Evolutionary conservation across 2,329 filamentous ascomycete genomes (phyloP).

Genomic region (Exophiala mesophila): DNA sequence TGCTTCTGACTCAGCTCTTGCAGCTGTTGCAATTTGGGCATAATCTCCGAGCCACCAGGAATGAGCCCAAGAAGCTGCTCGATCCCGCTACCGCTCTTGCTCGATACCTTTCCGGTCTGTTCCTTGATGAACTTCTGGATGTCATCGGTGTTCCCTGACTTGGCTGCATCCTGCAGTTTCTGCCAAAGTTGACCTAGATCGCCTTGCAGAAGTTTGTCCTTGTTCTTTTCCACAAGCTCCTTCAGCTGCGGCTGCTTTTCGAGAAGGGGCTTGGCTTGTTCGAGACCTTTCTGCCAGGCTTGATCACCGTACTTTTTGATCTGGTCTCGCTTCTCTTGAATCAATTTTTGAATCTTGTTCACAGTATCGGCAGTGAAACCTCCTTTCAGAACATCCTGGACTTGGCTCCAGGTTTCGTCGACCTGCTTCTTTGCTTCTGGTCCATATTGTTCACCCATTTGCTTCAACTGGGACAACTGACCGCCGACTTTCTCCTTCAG

Average conservation of each 20-base stretch:
- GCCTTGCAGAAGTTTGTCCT: slow-evolving; percentile 61
- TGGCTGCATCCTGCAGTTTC: slow-evolving; percentile 56
- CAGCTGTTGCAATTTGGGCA: slow-evolving; percentile 62
- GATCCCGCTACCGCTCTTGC: slow-evolving; percentile 40
- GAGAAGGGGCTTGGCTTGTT: slow-evolving; percentile 66
- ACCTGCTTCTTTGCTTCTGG: slow-evolving; percentile 73
- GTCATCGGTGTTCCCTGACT: slow-evolving; percentile 56
- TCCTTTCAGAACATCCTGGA: slow-evolving; percentile 58
- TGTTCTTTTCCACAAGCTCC: slow-evolving; percentile 66
- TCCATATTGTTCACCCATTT: slow-evolving; percentile 64
- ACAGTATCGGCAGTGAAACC: slow-evolving; percentile 53
- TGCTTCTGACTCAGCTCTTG: slow-evolving; percentile 63
- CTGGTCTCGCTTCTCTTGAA: slow-evolving; percentile 66
- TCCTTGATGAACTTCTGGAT: slow-evolving; percentile 59
- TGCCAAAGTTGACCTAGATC: slow-evolving; percentile 61
- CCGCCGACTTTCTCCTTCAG: slow-evolving; percentile 68
- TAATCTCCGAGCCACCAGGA: slow-evolving; percentile 59
- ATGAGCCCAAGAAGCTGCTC: slow-evolving; percentile 63
- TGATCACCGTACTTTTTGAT: slow-evolving; percentile 65
- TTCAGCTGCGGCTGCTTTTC: slow-evolving; percentile 75
- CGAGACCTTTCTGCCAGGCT: slow-evolving; percentile 65
- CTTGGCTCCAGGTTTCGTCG: slow-evolving; percentile 64
- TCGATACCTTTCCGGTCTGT: slow-evolving; percentile 50
- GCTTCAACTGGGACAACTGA: slow-evolving; percentile 63
- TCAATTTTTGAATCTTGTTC: slow-evolving; percentile 54